Evolutionary conservation across 202 grass and related monocot species (phyloP), one percentile per base, ranked within the genome.

Genomic region (Hordeum pubiflorum): DNA sequence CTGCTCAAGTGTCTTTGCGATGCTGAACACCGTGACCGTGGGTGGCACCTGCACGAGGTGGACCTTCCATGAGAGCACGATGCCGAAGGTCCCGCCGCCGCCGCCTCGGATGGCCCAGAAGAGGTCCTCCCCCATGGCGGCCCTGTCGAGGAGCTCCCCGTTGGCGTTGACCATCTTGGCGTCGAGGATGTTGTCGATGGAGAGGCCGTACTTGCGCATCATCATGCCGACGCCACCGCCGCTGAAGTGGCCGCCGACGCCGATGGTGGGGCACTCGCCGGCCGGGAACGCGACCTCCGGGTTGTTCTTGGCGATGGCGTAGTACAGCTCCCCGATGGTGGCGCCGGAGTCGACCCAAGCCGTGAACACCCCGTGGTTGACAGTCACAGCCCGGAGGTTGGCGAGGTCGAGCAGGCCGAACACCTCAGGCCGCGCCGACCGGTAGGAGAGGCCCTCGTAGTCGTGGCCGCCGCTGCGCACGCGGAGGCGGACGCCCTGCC

Each of bases 231-330:
- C 71, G 0, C 82, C 87, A 10, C 87, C 82, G 63, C 87, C 87
- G 66, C 64, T 89, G 18, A 85, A 10, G 48, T 85, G 77, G 13
- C 82, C 82, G 34, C 82, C 87, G 3, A 85, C 69, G 17, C 87
- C 87, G 6, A 89, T 75, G 21, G 82, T 89, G 8, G 82, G 71
- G 64, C 87, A 85, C 63, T 85, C 48, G 17, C 87, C 82, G 4
- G 78, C 82, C 6, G 87, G 78, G 77, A 81, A 82, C 43, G 76
- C 82, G n/a, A 20, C 52, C 52, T 55, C 52, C 17, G 52, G 7
- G 18, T 55, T 55, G 6, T 55, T 55, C 52, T 55, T 55, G 1
- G 18, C 52, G 18, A 55, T 55, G 52, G 52, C 6, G 52, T 55
- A 55, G 52, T 55, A 55, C 18, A 55, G 4, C 52, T 55, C 52